These are phyloP conservation scores for Cystobasidium slooffiae DNA, from an alignment of 1,284 basidiomycete genomes.

Conservation along the genomic window DNA sequence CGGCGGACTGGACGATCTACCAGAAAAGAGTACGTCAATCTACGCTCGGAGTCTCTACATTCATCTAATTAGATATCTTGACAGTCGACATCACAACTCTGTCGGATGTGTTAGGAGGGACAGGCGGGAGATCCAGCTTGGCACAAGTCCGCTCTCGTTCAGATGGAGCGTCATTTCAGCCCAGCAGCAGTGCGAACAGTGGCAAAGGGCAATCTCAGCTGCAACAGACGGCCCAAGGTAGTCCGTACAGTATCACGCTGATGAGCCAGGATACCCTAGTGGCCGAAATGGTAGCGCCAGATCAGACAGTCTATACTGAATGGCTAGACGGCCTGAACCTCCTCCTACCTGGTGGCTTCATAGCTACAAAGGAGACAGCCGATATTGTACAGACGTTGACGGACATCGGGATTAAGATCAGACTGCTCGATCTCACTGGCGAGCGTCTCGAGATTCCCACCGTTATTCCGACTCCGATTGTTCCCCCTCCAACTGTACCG, in stretches of 20 bases:
- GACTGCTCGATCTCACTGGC: slow-evolving; percentile 85
- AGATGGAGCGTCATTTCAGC: slow-evolving; percentile 1
- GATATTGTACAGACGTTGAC: slow-evolving; percentile 83
- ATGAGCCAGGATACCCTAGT: slow-evolving; percentile 66
- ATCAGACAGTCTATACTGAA: slow-evolving; percentile 84
- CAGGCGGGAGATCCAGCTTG: neutral
- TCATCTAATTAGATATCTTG: neutral
- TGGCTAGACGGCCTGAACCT: slow-evolving; percentile 96
- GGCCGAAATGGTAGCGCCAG: slow-evolving; percentile 83
- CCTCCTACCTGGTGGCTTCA: slow-evolving; percentile 75
- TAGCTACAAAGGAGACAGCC: slow-evolving; percentile 79
- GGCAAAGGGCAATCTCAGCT: neutral
- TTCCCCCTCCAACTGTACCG: slow-evolving; percentile 76
- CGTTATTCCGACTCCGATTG: slow-evolving; percentile 67
- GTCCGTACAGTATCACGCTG: slow-evolving; percentile 42
- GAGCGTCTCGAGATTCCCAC: slow-evolving; percentile 90
- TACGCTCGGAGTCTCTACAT: no score
- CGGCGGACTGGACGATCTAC: slow-evolving; percentile 79
- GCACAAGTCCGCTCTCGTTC: slow-evolving; percentile 7
- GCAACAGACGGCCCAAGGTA: slow-evolving; percentile 55
- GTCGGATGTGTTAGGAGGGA: slow-evolving; percentile 64
- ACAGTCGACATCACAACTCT: slow-evolving; percentile 74
- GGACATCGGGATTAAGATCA: slow-evolving; percentile 91
- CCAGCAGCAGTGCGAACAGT: neutral
- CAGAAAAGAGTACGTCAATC: slow-evolving; percentile 67